Base-by-base conservation (phyloP, 768 basidiomycete genomes). In the Lactifluus pinguis region DNA sequence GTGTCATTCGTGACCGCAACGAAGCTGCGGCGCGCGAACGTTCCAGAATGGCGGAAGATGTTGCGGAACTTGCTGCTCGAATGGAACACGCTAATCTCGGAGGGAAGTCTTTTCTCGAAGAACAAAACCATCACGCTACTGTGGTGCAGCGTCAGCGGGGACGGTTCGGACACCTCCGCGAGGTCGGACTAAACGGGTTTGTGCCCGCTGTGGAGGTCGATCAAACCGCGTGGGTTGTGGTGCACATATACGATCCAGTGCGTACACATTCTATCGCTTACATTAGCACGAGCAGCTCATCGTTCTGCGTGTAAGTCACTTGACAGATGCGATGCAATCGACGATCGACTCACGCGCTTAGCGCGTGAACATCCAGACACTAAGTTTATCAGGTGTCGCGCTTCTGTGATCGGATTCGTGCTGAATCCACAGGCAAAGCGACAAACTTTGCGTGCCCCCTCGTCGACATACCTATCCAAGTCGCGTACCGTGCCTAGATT, bases 211-310 rank as follows among this genome's bases (percentile, higher is more conserved):
- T 93, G 70, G 74, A 79, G 36, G 90, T 90, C 70, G 82, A 81
- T 36, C 75, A 73, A 51, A 81, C 79, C 0, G 78, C 84, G 14
- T 92, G 87, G 87, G 87, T 93, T 11, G 83, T 92, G n/a, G 77
- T 93, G 21, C 91, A 93, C 71, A 76, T 93, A 6, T 93, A 91
- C 68, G 86, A 91, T 66, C 77, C 88, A 52, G 90, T 91, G 72
- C 66, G 86, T 76, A 34, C 25, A 17, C 38, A 45, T n/a, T 11
- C n/a, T 14, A 38, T 21, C 47, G 42, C 25, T 55, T 47, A 39
- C 19, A 49, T 19, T 30, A 32, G 44, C 13, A 41, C 48, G 32
- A 17, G 49, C 48, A 59, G 30, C 32, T 63, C 25, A 47, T 32
- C 25, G 25, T 8, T 8, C 8, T 8, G 39, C 21, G 3, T 13